Percentiles rank a stretch among this genome's conserved stretches.
phyloP scores from a whole-genome alignment of 192 early-diverging fungal genomes.

The Linnemannia hyalina region DNA sequence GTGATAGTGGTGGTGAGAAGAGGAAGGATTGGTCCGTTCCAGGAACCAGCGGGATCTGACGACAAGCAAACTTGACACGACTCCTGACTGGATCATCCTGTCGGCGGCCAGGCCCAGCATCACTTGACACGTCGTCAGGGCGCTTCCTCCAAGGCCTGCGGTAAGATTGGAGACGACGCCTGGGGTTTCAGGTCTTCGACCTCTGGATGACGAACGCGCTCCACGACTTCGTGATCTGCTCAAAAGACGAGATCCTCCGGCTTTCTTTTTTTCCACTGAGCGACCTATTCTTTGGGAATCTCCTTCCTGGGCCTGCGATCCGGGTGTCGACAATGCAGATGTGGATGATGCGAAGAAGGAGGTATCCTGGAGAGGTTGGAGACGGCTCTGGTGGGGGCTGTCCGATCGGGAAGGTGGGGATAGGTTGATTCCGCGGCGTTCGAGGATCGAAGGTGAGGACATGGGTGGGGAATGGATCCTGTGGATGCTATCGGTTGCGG shows the following conservation, averaged over 20 bases:
- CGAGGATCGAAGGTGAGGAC: conserved; percentile 30
- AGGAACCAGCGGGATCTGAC: conserved; percentile 38
- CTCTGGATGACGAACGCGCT: conserved; percentile 22
- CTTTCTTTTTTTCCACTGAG: conserved; percentile 19
- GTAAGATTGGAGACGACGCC: background rate
- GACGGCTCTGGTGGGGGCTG: background rate
- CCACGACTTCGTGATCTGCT: conserved; percentile 1
- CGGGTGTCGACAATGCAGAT: background rate
- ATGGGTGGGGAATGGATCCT: background rate
- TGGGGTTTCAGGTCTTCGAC: conserved; percentile 11
- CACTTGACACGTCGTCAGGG: conserved; percentile 35
- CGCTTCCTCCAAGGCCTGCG: too few relatives aligned
- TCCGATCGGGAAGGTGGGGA: conserved; percentile 15
- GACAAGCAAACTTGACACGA: conserved; percentile 27
- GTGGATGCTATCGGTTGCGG: background rate
- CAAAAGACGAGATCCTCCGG: background rate
- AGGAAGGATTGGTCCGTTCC: background rate
- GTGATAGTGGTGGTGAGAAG: background rate
- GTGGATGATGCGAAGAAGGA: background rate
- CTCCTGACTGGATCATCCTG: conserved; percentile 38
- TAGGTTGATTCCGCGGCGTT: conserved; percentile 36
- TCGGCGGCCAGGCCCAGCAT: conserved; percentile 42
- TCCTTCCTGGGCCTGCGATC: too few relatives aligned
- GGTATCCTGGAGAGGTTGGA: conserved; percentile 1
- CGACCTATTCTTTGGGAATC: background rate